Base-by-base conservation (phyloP, 2,329 filamentous ascomycete genomes). In the Neurospora sp. region DNA sequence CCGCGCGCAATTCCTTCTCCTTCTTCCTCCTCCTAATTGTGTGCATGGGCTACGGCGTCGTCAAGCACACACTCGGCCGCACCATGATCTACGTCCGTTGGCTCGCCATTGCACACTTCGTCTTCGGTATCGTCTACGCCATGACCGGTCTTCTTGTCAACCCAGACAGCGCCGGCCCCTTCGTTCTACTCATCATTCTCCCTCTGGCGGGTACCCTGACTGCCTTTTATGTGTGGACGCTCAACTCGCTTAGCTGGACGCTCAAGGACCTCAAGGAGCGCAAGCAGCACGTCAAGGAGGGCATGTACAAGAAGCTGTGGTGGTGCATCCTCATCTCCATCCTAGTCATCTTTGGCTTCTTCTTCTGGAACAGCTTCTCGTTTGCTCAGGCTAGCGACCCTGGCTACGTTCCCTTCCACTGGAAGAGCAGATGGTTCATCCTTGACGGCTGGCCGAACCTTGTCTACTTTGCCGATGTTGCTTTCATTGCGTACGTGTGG, bases 281-380 rank as follows among this genome's bases (percentile, higher is more conserved):
- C 74, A 97, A 97, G 81, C 96, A 99, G 81, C 91, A 92, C 76
- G 90, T 91, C 76, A 99, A 99, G 79, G 93, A 94, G 67, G 81
- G 88, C 81, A 99, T 99, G 96, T 99, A 98, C 82, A 94, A 92
- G 82, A 97, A 96, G 80, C 88, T 99, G 15, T 99, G 96, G 94
- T 99, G 94, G 94, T 95, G 93, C 79, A 97, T 99, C 71, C 85
- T 99, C 66, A 85, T 88, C 73, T 97, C 92, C 79, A 97, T 99
- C 78, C 83, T 98, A 67, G 93, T 98, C 75, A 97, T 98, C 75
- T 99, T 99, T 76, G 93, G 86, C 70, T 99, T 99, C 84, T 97
- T 99, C 85, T 98, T 99, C 84, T 90, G 98, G 84, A 98, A 97
- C 84, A 96, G 92, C 75, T 93, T 97, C 81, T 93, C 92, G 0